Percentiles rank a stretch among this genome's conserved stretches.
Conservation (phyloP, 208 protist species). For the Crithidia bombi region DNA sequence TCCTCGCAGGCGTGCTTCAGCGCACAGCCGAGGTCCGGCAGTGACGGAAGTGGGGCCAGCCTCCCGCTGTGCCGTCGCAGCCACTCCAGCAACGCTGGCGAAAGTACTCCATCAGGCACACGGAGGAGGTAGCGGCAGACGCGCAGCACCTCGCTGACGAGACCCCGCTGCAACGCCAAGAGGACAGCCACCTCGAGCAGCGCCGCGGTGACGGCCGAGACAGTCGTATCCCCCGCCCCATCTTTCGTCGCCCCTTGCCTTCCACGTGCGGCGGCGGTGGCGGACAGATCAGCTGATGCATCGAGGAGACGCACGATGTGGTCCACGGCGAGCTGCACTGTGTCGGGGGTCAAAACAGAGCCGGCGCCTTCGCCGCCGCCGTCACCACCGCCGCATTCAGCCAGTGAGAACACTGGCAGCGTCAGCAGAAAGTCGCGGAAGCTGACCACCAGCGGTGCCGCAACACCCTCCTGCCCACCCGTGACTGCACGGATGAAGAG, state of each 20-base stretch:
- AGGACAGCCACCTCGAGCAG: slow-evolving; percentile 76
- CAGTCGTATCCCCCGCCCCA: background rate
- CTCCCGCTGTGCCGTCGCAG: slow-evolving; percentile 42
- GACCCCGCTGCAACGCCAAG: slow-evolving; percentile 74
- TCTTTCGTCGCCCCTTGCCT: background rate
- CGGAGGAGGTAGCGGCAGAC: slow-evolving; percentile 68
- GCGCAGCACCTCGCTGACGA: slow-evolving; percentile 74
- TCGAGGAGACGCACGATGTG: slow-evolving; percentile 63
- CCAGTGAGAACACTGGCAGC: slow-evolving; percentile 67
- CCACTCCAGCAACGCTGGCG: slow-evolving; percentile 51
- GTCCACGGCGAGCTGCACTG: slow-evolving; percentile 64
- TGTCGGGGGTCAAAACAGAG: slow-evolving; percentile 50
- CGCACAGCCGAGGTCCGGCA: slow-evolving; percentile 61
- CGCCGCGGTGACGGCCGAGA: slow-evolving; percentile 22
- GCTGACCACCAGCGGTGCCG: slow-evolving; percentile 62
- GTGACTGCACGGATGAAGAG: slow-evolving; percentile 57
- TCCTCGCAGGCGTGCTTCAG: slow-evolving; percentile 62
- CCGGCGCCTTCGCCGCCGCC: slow-evolving; percentile 15
- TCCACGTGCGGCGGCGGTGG: background rate
- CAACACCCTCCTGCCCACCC: slow-evolving; percentile 39
- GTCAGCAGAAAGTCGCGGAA: slow-evolving; percentile 77
- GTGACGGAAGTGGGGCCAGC: slow-evolving; percentile 46
- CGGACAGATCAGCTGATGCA: background rate
- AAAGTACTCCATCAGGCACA: slow-evolving; percentile 35
- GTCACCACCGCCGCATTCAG: slow-evolving; percentile 40